Evolutionary conservation across 805 yeast species (phyloP), one percentile per base, ranked within the genome.

Genomic region (Kodamaea kaohsiungensis): DNA sequence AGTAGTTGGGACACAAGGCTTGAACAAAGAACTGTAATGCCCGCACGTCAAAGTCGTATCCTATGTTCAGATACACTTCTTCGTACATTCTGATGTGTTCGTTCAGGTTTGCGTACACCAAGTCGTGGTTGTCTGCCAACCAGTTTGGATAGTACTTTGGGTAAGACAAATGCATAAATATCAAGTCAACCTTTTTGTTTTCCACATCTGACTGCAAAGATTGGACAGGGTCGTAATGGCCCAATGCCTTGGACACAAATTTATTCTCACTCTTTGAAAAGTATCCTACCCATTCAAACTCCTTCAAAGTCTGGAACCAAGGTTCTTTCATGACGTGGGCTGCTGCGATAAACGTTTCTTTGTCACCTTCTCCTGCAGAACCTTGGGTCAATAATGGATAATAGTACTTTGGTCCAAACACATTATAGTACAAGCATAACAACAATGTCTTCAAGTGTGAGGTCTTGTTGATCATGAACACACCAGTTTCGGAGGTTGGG

Each of bases 291-390:
- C 78, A 75, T 46, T 60, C 56, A 59, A 75, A 75, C 46, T 54
- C 82, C 76, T 64, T 83, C 61, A 54, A 79, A 70, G 63, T 69
- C 66, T 86, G 91, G 64, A 79, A 82, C 65, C 76, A 84, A 2
- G 81, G 77, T 51, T 73, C 68, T 0, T 67, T 59, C 62, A 82
- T 62, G 0, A 72, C 85, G 52, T 78, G 75, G 2, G 91, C 89
- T 1, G 90, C 91, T 8, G 87, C 83, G 40, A 84, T 79, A 59
- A 86, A 87, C 0, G 93, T 86, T 63, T 88, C 93, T 64, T 88
- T 88, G 63, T 88, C 93, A 50, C 93, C 92, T 71, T 87, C 88
- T 25, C 93, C 93, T 1, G 90, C 85, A 22, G 83, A 76, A 3
- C 90, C 90, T 63, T 87, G 92, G 0, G 89, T 81, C 58, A 88